Evolutionary conservation across 495 filamentous ascomycete genomes (phyloP), one percentile per base, ranked within the genome.

Genomic region (Penicillium dipodomyicola): DNA sequence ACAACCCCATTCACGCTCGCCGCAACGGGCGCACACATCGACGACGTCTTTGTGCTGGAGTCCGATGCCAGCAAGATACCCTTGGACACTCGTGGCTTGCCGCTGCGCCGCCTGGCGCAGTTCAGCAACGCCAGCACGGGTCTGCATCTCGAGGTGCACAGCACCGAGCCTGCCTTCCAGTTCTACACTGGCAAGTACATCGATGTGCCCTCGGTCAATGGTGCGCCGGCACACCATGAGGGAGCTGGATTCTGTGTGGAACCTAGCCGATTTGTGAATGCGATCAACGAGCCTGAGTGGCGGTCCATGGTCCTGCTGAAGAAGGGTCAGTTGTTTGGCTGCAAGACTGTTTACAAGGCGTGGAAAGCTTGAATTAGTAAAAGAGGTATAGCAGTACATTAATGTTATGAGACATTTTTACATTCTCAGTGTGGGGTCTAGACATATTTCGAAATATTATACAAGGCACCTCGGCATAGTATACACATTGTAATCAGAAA

Each of bases 81-180:
- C 0, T 74, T 93, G 50, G 92, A 98, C 66, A 96, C 92, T 0
- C 87, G 92, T 47, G 49, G 58, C 6, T 67, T 72, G 57, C 83
- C 88, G 0, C 74, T 96, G 12, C 76, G 79, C 25, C 82, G 76
- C 6, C 81, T 89, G 4, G 87, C 86, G 35, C 76, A 75, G 19
- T 87, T 92, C 55, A 81, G 79, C 68, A 88, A 95, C 64, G 83
- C 88, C 6, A 76, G 74, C 5, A 84, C 85, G 19, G 82, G 83
- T 44, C 76, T 96, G 58, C 85, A 95, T 64, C 83, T 97, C 20
- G 89, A 96, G 61, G 85, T 95, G 9, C 73, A 83, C 62, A 92
- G 87, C 74, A 97, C 92, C 0, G 92, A 97, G 73, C 94, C 94
- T 1, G 91, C 92, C 0, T 97, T 96, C 81, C 92, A 96, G 70